phyloP scores from a whole-genome alignment of 2,329 filamentous ascomycete species.

The Clarireedia monteithiana region DNA sequence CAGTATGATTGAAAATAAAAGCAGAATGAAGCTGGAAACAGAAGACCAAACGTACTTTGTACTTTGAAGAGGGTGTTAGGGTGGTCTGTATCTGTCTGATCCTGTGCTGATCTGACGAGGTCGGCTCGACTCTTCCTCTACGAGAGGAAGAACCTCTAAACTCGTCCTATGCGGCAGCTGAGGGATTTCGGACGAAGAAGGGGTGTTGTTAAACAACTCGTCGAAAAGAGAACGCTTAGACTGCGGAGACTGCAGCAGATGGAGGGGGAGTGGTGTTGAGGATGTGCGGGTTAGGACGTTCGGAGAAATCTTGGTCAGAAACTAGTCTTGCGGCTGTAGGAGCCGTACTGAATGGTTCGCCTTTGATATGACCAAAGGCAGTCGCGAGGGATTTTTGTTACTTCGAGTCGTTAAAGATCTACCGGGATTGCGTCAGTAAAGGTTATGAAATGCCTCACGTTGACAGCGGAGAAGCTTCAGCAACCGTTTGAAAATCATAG shows the following conservation, averaged over 20 bases:
- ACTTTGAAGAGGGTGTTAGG: slow-evolving; percentile 56
- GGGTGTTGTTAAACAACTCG: slow-evolving; percentile 41
- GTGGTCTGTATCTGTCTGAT: slow-evolving; percentile 91
- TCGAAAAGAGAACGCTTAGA: slow-evolving; percentile 45
- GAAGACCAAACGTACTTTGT: slow-evolving; percentile 15
- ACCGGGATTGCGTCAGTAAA: not conserved
- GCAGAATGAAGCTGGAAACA: not conserved
- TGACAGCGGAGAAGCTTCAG: not conserved
- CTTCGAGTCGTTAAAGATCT: slow-evolving; percentile 4
- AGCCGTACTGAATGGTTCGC: slow-evolving; percentile 53
- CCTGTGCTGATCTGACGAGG: slow-evolving; percentile 87
- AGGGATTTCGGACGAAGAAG: slow-evolving; percentile 52
- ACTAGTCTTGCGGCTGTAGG: slow-evolving; percentile 51
- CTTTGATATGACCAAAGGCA: slow-evolving; percentile 64
- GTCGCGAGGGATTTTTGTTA: slow-evolving; percentile 18
- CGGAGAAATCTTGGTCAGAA: slow-evolving; percentile 63
- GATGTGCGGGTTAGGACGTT: slow-evolving; percentile 56
- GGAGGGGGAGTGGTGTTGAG: slow-evolving; percentile 59
- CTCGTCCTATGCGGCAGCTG: slow-evolving; percentile 99
- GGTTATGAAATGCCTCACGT: slow-evolving; percentile 2
- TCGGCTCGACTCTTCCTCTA: slow-evolving; percentile 99
- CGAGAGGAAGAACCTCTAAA: slow-evolving; percentile 98
- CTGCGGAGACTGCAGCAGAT: slow-evolving; percentile 42
- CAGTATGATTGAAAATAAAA: not conserved
- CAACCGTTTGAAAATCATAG: not conserved